Base-by-base conservation (phyloP, 345 rosid genomes). In the Chamaenerion angustifolium region DNA sequence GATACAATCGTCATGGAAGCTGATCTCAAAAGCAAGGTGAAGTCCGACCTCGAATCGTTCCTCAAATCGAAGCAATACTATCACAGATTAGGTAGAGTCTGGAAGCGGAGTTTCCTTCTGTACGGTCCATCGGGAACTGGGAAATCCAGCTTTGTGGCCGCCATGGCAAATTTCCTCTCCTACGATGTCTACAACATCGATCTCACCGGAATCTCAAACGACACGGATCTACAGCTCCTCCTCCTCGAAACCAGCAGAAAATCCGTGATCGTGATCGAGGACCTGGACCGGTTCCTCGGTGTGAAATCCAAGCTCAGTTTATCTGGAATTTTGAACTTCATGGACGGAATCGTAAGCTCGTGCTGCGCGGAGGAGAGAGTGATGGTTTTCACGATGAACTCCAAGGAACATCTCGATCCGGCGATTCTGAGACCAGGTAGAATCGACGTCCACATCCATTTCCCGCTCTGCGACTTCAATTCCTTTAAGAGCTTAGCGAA, bases 1-100 rank as follows among this genome's bases (percentile, higher is more conserved):
- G 96, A 93, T 0, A 81, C 88, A 3, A 73, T 93, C 57, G 35
- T 17, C 31, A 78, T 76, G 81, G 81, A 76, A 15, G 17, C 71
- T 14, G 75, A 76, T 52, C 70, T 71, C 54, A 76, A 76, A 57
- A 43, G 23, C 43, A 72, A 69, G 45, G 47, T 76, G 49, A 76
- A 54, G 49, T 56, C 78, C 40, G 78, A 76, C 63, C 76, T 76
- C 18, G 75, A 72, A 19, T 47, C 62, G 16, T 75, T 75, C 69
- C 61, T 68, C 62, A 68, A 70, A 48, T 64, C 69, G 56, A 64
- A 76, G 64, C 72, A 72, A 56, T 72, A 76, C 54, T 76, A 76
- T 25, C 78, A 72, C 56, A 61, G 75, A 46, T 60, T 76, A 6
- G 81, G 81, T 46, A 68, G 81, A n/a, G 78, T 53, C 8, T 76